A percentile compares a stretch with the other conserved stretches of the same genome.
Evolutionary conservation across 1,284 basidiomycete species (phyloP).

Genomic region (Rhodotorula sp.): DNA sequence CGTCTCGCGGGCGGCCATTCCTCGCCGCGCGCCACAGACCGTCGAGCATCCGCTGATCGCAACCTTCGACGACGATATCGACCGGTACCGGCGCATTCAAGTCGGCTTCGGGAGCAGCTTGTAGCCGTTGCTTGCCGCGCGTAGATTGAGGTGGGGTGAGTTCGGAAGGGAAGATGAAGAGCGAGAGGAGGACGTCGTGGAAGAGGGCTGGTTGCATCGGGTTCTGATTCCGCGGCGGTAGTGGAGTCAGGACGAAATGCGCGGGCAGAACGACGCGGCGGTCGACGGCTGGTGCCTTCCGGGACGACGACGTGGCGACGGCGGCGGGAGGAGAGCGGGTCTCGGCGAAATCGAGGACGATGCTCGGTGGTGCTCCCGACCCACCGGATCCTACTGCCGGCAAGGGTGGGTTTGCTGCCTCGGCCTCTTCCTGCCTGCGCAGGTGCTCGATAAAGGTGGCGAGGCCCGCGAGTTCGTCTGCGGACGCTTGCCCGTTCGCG

Average conservation of each 20-base stretch:
- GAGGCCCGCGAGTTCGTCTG: conserved; percentile 24
- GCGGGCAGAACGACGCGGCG: conserved; percentile 20
- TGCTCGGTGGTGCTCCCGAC: conserved; percentile 3
- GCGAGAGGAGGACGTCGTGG: conserved; percentile 29
- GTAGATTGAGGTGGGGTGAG: conserved; percentile 4
- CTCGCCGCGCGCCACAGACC: conserved; percentile 22
- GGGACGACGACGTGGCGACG: not conserved
- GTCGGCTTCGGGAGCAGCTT: not conserved
- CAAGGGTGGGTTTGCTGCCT: not conserved
- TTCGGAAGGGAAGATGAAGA: conserved; percentile 34
- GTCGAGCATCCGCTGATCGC: conserved; percentile 9
- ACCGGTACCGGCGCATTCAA: conserved; percentile 19
- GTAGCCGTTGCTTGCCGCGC: conserved; percentile 2
- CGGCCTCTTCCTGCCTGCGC: conserved; percentile 12
- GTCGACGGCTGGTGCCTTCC: not conserved
- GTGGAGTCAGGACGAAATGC: conserved; percentile 22
- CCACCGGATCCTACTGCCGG: not conserved
- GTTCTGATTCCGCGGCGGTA: conserved; percentile 10
- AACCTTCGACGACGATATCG: conserved; percentile 25
- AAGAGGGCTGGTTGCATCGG: not conserved
- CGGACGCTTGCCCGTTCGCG: conserved; percentile 16
- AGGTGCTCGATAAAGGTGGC: conserved; percentile 24
- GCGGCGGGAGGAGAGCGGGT: not conserved
- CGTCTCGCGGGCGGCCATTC: conserved; percentile 17
- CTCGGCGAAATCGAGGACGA: conserved; percentile 33